Base-by-base conservation (phyloP, 2,329 filamentous ascomycete species). In the Colletotrichum sp. region DNA sequence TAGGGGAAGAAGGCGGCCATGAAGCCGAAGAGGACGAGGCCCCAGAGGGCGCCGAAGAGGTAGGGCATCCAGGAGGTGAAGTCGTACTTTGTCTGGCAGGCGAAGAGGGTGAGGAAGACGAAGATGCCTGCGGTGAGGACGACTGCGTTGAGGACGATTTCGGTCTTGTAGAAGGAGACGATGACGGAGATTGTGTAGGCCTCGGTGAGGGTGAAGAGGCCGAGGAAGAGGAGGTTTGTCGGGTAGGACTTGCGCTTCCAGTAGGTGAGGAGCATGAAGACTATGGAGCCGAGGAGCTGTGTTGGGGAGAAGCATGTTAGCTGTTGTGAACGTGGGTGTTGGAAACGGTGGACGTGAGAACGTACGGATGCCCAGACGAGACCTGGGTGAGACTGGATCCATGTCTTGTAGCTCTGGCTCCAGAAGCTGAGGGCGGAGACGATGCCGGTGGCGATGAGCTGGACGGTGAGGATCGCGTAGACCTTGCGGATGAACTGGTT, bases 401-500 rank as follows among this genome's bases (percentile, higher is more conserved):
- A 99, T 67, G 80, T 81, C 83, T 93, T 95, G 89, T 98, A 99
- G 72, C 88, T 87, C 13, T 85, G 81, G 86, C 92, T 97, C 86
- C 95, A 94, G 90, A 98, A 98, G 79, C 94, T 97, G 80, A 98
- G 86, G 77, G 93, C 91, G 87, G 94, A 96, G 79, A 98, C 89
- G 77, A 91, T 90, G 48, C 93, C 94, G 9, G 97, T 99, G 73
- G 94, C 92, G 82, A 98, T 88, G 70, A 99, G 93, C 85, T 99
- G 97, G 67, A 95, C 93, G n/a, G 97, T 98, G 87, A 99, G 90
- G 85, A 99, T 99, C 75, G 96, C 94, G 87, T 99, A 99, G 83
- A 99, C 97, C 89, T 98, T 98, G 86, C 96, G 94, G 80, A 98
- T 90, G 85, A 98, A 99, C 86, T 97, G 95, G 92, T 98, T 98